Percentiles rank a stretch among this genome's conserved stretches.
Evolutionary conservation across 2,329 filamentous ascomycete species (phyloP).

Genomic region (Stylonectria norvegica): DNA sequence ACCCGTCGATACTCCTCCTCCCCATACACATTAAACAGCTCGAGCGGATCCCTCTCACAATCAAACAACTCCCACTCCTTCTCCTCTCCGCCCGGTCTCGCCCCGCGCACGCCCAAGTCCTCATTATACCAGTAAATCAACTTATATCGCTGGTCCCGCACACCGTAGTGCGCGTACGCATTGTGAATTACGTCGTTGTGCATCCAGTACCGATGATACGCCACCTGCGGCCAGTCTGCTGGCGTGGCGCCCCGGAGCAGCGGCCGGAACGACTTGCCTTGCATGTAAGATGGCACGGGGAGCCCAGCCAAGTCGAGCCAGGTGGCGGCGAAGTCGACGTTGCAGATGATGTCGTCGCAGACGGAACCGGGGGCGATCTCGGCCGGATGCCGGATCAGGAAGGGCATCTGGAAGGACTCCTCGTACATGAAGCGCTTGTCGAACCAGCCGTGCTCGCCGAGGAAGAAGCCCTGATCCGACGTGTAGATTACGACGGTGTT

Average conservation of each 20-base stretch:
- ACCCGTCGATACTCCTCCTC: constrained; percentile 36
- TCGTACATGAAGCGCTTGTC: constrained; percentile 59
- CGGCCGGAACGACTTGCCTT: constrained; percentile 43
- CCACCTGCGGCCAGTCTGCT: constrained; percentile 46
- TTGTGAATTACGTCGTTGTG: constrained; percentile 49
- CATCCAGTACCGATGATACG: constrained; percentile 57
- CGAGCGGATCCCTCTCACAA: constrained; percentile 47
- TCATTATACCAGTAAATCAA: constrained; percentile 57
- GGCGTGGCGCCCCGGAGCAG: constrained; percentile 39
- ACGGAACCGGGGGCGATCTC: constrained; percentile 38
- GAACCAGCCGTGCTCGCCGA: constrained; percentile 56
- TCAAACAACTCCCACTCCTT: constrained; percentile 56
- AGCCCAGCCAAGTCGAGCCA: constrained; percentile 46
- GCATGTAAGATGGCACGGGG: constrained; percentile 47
- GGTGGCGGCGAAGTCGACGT: constrained; percentile 52
- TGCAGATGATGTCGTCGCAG: constrained; percentile 48
- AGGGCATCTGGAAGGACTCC: constrained; percentile 55
- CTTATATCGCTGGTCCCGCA: constrained; percentile 51
- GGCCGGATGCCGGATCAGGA: constrained; percentile 44
- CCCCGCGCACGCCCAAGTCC: constrained; percentile 42
- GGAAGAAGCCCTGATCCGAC: constrained; percentile 54
- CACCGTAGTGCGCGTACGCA: constrained; percentile 50
- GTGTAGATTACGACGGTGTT: constrained; percentile 53
- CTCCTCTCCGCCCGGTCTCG: constrained; percentile 37
- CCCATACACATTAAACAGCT: constrained; percentile 45